These are phyloP conservation scores for Thozetella sp. DNA, from an alignment of 495 filamentous ascomycete species.

Conservation along the genomic window DNA sequence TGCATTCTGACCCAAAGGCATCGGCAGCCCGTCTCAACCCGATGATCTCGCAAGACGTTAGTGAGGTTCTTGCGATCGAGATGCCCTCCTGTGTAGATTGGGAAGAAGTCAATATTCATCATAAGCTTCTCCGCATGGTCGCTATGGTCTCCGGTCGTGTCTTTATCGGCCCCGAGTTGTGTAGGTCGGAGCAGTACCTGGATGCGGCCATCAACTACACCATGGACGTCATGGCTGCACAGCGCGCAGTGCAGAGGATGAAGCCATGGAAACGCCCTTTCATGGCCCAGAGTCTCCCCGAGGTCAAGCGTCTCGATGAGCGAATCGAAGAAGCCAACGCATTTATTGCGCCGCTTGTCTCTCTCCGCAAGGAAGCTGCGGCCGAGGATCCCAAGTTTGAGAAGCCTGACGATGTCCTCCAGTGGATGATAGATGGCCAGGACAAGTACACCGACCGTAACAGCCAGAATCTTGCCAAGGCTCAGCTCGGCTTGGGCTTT, in stretches of 20 bases:
- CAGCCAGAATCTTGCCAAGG: conserved; percentile 26
- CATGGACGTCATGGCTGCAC: conserved; percentile 40
- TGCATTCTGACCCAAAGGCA: background rate
- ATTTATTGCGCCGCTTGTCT: conserved; percentile 29
- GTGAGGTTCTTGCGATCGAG: conserved; percentile 15
- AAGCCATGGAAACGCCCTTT: conserved; percentile 28
- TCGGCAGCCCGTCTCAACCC: conserved; percentile 17
- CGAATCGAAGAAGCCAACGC: conserved; percentile 23
- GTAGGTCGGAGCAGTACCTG: conserved; percentile 58
- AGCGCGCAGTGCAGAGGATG: conserved; percentile 25
- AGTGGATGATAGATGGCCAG: conserved; percentile 37
- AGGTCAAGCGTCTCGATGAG: conserved; percentile 22
- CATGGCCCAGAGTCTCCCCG: conserved; percentile 27
- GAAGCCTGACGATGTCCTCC: conserved; percentile 35
- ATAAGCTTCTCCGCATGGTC: conserved; percentile 47
- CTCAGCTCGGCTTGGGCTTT: conserved; percentile 44
- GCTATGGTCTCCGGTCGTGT: conserved; percentile 58
- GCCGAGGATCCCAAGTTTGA: conserved; percentile 12
- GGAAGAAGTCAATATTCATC: conserved; percentile 39
- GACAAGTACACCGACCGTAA: conserved; percentile 12
- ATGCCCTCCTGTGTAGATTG: conserved; percentile 35
- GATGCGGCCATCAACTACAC: conserved; percentile 60
- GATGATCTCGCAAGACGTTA: conserved; percentile 23
- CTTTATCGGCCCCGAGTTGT: conserved; percentile 57
- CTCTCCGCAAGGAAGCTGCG: conserved; percentile 11